These are phyloP conservation scores for Colletotrichum phormii DNA, from an alignment of 2,329 filamentous ascomycete genomes.

Conservation along the genomic window DNA sequence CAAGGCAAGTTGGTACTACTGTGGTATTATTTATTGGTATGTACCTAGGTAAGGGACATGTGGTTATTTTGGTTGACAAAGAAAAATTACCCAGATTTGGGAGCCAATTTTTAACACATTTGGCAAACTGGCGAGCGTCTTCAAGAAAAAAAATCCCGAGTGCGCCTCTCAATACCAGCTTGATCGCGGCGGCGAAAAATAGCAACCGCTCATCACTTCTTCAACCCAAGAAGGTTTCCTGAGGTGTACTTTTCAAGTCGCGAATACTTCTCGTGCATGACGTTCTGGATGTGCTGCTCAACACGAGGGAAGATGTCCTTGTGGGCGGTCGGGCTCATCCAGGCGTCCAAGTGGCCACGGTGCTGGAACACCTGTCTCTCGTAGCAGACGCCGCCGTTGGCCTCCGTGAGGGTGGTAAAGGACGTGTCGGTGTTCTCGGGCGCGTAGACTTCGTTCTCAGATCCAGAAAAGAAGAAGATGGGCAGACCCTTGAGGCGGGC, in stretches of 20 bases:
- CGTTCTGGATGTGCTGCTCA: constrained; percentile 18
- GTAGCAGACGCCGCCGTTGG: constrained; percentile 40
- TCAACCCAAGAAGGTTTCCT: neutral
- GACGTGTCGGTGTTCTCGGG: constrained; percentile 42
- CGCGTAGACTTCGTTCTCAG: constrained; percentile 39
- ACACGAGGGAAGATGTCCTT: constrained; percentile 40
- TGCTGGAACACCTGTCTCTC: constrained; percentile 41
- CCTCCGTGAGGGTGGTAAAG: constrained; percentile 39
- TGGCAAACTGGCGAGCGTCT: neutral
- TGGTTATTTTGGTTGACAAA: neutral
- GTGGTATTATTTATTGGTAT: neutral
- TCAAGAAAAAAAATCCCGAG: neutral
- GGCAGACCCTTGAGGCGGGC: constrained; percentile 25
- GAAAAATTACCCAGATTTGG: neutral
- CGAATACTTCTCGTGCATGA: neutral
- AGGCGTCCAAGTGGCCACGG: constrained; percentile 42
- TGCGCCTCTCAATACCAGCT: neutral
- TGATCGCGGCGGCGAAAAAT: neutral
- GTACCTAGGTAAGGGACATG: neutral
- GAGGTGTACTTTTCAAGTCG: neutral
- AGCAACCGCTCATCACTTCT: neutral
- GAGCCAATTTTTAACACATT: neutral
- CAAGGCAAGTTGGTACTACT: neutral
- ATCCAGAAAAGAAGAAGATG: constrained; percentile 38
- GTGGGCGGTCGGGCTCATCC: constrained; percentile 41